Base-by-base conservation (phyloP, 805 yeast species). In the Pichia pseudocactophila region DNA sequence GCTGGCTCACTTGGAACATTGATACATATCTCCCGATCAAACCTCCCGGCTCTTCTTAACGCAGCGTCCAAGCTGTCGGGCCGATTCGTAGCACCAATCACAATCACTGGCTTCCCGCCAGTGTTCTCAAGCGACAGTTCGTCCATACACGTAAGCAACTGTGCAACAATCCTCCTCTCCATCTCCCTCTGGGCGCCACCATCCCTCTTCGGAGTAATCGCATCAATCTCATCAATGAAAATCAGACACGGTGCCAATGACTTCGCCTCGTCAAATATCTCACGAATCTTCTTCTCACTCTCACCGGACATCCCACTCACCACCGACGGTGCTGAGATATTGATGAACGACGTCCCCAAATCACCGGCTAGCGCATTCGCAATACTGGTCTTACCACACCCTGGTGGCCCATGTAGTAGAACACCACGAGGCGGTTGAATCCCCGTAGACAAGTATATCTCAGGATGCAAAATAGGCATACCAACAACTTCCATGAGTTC, bases 221-320 rank as follows among this genome's bases (percentile, higher is more conserved):
- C 96, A 63, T 92, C 98, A 52, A 92, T 92, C 61, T 92, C 98
- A 65, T 92, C 98, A 56, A 92, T 80, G 56, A 92, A 92, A 39
- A 92, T 74, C 25, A 92, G 65, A 62, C 97, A 89, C 8, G 98
- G 98, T 1, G 98, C 98, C 42, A 87, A 57, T 3, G 73, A 54
- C 54, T 80, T 82, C 3, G 98, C 98, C 57, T 92, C 97, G 31
- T 88, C 96, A 56, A 90, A 90, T 31, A 90, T 68, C 45, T 92
- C 97, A 48, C 98, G 71, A 18, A 92, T 70, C 57, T 90, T 89
- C 68, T 92, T 92, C 61, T 92, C 98, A 49, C 90, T 79, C 61
- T 92, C 98, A 34, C 98, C 98, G n/a, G 96, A 86, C 97, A 92
- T 92, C 5, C 98, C 98, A 47, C 96, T 85, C 0, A 92, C 97